Base-by-base conservation (phyloP, 75 land plant genomes). In the Picea sitchensis region DNA sequence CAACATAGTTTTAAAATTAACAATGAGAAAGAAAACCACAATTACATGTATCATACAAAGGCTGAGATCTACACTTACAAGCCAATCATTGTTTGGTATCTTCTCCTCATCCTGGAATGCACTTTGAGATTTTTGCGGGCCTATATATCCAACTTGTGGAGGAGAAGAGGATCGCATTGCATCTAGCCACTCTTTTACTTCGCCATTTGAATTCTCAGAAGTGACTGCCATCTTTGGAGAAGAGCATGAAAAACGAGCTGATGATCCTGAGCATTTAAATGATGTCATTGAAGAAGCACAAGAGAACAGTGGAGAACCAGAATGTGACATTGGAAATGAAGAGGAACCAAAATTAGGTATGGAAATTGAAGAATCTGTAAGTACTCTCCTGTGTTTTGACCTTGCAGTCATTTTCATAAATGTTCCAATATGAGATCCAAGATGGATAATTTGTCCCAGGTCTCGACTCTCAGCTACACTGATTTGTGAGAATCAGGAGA, bases 151-250 rank as follows among this genome's bases (percentile, higher is more conserved):
- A 44, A 41, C 73, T 69, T n/a, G 58, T 38, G 58, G 80, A 38
- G 75, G 80, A 69, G 80, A 68, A 68, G 80, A 68, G 30, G 80
- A 65, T 69, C 54, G 36, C 80, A 79, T 79, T 7, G 59, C 59
- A 21, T 68, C 75, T 30, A 79, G 31, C 75, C 80, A 68, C 9
- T 71, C 75, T 30, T 67, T 31, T 21, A 54, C 80, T 68, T 79
- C 77, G 3, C 36, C 41, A 36, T 65, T 7, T 18, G 69, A 68
- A 38, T 79, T 18, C 7, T 79, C 36, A 44, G 3, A 41, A 71
- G 47, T n/a, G 3, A 71, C n/a, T 36, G 0, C 2, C 18, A 20
- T 71, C 1, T 44, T 71, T 71, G 54, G 54, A 71, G 54, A 71
- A 71, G 73, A 71, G 54, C 26, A 71, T 41, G 73, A 71, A 71